Base-by-base conservation (phyloP, 371 early-diverging fungal genomes). In the Nematocida sp. region DNA sequence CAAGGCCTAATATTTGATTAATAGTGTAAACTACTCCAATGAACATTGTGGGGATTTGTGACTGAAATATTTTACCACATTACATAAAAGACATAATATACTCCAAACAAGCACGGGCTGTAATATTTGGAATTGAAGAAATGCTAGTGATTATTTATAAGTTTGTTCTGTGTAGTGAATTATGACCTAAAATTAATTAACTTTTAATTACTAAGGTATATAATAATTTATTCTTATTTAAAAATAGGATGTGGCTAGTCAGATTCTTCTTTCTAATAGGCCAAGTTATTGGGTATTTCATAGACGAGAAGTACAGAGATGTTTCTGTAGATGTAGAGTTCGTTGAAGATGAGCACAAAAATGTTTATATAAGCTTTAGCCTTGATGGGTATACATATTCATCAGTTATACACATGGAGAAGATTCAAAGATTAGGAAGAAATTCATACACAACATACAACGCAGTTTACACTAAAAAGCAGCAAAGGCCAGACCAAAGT, bases 381-480 rank as follows among this genome's bases (percentile, higher is more conserved):
- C 25, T 78, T 13, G 45, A 70, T 25, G 72, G 52, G 20, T 20
- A 18, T 13, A 44, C 7, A 27, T 78, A 78, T 40, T 42, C 60
- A 50, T 50, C 80, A 39, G 57, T 62, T 56, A 70, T 78, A 57
- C 15, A 58, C 18, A 66, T 44, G 33, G 80, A 78, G 11, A 67
- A 40, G 39, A 25, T 27, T 13, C 80, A 78, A 62, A 45, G 45
- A 40, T 45, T 70, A 39, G 71, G 80, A 42, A 54, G 33, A 23
- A 70, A 56, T 25, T 45, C 80, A 42, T 78, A 33, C 42, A 61
- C 47, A 11, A 62, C 70, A 20, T 70, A 58, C 62, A 58, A 47
- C 20, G 54, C 72, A 13, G 69, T 78, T 5, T 70, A 78, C 58
- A 69, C 80, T 11, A 78, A 67, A 42, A 78, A 78, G 67, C 20